Evolutionary conservation across 352 stramenopile species (phyloP).

Genomic region (Phytophthora sp.): DNA sequence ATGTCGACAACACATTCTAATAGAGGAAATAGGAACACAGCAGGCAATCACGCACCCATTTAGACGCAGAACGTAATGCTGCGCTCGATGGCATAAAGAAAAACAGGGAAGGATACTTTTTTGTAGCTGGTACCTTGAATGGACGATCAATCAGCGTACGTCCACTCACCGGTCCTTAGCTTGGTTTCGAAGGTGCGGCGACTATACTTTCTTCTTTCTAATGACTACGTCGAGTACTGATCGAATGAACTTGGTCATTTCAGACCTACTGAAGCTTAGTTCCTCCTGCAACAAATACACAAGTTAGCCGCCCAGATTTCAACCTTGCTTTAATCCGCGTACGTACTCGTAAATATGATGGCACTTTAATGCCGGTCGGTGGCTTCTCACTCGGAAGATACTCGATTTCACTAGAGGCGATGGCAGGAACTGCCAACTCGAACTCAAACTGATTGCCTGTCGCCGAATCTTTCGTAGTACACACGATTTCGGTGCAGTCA

Average conservation of each 20-base stretch:
- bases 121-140: constrained; percentile 3
- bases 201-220: constrained; percentile 65
- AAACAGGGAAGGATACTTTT: constrained; percentile 13
- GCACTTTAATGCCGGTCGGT: constrained; percentile 55
- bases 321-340: background rate
- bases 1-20: constrained; percentile 7
- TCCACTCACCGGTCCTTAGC: constrained; percentile 1
- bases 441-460: constrained; percentile 77
- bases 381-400: constrained; percentile 74
- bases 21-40: constrained; percentile 9
- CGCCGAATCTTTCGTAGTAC: constrained; percentile 68
- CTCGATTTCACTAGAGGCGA: constrained; percentile 76
- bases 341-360: constrained; percentile 78
- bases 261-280: constrained; percentile 77
- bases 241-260: constrained; percentile 88
- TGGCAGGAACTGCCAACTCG: constrained; percentile 70
- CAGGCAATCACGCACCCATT: background rate
- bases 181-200: constrained; percentile 8
- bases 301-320: background rate
- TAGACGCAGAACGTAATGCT: too few relatives aligned
- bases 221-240: constrained; percentile 84
- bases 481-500: constrained; percentile 70
- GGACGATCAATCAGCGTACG: background rate
- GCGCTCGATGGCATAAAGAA: constrained; percentile 2
- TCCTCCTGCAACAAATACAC: constrained; percentile 52